Conservation (phyloP, 352 stramenopile genomes). For the Phytophthora podocarpi region DNA sequence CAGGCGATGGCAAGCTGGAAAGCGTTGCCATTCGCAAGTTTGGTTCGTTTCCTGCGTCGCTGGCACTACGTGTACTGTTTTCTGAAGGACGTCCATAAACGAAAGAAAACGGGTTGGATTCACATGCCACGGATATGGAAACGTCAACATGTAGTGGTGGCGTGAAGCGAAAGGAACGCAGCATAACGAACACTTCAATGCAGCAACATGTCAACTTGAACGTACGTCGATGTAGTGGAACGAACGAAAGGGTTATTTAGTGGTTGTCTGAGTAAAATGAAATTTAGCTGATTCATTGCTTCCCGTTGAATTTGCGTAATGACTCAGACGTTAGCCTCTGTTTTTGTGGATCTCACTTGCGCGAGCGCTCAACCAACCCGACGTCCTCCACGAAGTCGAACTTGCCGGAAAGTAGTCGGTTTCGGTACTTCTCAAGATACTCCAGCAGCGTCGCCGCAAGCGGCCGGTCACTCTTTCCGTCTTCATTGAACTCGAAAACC, state of each 20-base stretch:
- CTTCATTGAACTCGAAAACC: slow-evolving; percentile 73
- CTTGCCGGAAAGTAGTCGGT: slow-evolving; percentile 79
- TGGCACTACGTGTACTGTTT: slow-evolving; percentile 64
- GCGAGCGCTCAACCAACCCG: slow-evolving; percentile 77
- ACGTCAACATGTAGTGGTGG: slow-evolving; percentile 26
- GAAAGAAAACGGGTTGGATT: slow-evolving; percentile 5
- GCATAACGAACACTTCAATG: slow-evolving; percentile 25
- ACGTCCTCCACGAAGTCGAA: slow-evolving; percentile 87
- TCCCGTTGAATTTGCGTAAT: background rate
- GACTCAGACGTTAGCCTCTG: too few relatives aligned
- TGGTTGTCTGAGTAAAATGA: background rate
- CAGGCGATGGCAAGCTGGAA: slow-evolving; percentile 1
- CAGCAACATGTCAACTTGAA: too few relatives aligned
- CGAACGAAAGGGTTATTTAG: background rate
- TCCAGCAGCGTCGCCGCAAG: slow-evolving; percentile 61
- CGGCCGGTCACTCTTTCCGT: slow-evolving; percentile 52
- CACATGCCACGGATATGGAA: slow-evolving; percentile 9
- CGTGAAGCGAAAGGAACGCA: slow-evolving; percentile 70
- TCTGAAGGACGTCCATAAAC: slow-evolving; percentile 21
- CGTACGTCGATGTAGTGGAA: background rate
- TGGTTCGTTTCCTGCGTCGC: slow-evolving; percentile 59
- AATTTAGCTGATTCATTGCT: background rate
- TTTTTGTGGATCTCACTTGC: slow-evolving; percentile 49
- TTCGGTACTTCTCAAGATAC: slow-evolving; percentile 82
- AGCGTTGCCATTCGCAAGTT: slow-evolving; percentile 31